phyloP scores from a whole-genome alignment of 2,329 filamentous ascomycete species.

The Sporothrix globosa region DNA sequence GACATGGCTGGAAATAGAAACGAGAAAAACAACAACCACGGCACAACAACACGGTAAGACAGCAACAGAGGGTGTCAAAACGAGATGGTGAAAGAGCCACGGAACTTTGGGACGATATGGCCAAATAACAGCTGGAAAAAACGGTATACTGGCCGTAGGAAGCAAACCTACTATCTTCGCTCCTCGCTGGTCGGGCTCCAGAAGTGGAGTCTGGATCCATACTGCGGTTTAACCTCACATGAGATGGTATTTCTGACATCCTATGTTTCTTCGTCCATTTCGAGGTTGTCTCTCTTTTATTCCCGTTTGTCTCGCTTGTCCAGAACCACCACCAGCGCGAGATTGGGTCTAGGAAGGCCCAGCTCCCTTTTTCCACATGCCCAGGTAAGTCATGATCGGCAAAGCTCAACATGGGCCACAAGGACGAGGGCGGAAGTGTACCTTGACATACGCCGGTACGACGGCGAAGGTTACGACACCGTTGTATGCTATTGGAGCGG shows the following conservation, averaged over 20 bases:
- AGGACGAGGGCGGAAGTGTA: neutral
- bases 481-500: too few species aligned
- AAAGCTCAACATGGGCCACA: neutral
- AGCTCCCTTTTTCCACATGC: slow-evolving; percentile 16
- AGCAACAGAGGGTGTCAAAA: neutral
- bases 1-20: neutral
- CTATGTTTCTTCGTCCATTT: neutral
- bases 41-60: neutral
- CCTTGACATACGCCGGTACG: neutral
- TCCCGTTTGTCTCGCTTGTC: neutral
- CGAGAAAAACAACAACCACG: neutral
- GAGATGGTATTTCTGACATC: neutral
- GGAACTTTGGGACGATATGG: too few species aligned
- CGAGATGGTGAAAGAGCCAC: too few species aligned
- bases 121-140: too few species aligned
- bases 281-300: neutral
- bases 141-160: too few species aligned
- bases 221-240: neutral
- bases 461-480: neutral
- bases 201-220: too few species aligned
- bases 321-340: neutral
- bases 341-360: neutral
- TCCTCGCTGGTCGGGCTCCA: neutral
- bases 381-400: slow-evolving; percentile 23
- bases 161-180: neutral